Evolutionary conservation across 257 asterid species (phyloP), one percentile per base, ranked within the genome.

Genomic region (Ehretia macrophylla): DNA sequence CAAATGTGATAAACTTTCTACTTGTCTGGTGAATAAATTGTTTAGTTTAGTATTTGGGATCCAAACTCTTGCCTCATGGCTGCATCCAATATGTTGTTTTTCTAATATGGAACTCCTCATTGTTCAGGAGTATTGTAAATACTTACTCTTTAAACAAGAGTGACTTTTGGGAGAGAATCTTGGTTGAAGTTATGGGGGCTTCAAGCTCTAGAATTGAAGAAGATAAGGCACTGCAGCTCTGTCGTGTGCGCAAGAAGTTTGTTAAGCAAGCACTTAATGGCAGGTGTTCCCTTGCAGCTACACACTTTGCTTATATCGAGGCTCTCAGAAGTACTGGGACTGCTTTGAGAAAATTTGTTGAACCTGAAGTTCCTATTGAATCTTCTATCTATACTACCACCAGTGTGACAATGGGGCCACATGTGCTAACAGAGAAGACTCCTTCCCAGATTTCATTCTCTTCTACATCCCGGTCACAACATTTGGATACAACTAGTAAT

Each of bases 261-360:
- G 85, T 93, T 84, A 85, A 85, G 71, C 97, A 86, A 70, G 97
- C 99, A 55, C 95, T 93, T 32, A 85, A 93, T 51, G 95, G 96
- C 53, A 79, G 99, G 79, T 89, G 97, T 66, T 83, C 83, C 51
- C 75, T 89, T 14, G 99, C 99, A 23, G 94, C 92, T 40, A 84
- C 88, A 55, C 97, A 89, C 69, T 68, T 81, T 65, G 76, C 88
- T 14, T 93, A 93, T 63, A 75, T 85, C 10, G 90, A 89, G 69
- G 84, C 81, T 55, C 77, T 93, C 44, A 83, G 70, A 74, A 59
- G 72, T 42, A 64, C 87, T 0, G 99, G 99, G 68, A 56, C 77
- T 59, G 80, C 87, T 70, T 71, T 93, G 62, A 72, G 88, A 73
- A 79, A 74, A 66, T 89, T 86, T 50, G 92, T 85, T n/a, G 95